A percentile compares a stretch with the other conserved stretches of the same genome.
These are phyloP conservation scores for Carex cristatella DNA, from an alignment of 176 grass and related monocot genomes.

Conservation along the genomic window DNA sequence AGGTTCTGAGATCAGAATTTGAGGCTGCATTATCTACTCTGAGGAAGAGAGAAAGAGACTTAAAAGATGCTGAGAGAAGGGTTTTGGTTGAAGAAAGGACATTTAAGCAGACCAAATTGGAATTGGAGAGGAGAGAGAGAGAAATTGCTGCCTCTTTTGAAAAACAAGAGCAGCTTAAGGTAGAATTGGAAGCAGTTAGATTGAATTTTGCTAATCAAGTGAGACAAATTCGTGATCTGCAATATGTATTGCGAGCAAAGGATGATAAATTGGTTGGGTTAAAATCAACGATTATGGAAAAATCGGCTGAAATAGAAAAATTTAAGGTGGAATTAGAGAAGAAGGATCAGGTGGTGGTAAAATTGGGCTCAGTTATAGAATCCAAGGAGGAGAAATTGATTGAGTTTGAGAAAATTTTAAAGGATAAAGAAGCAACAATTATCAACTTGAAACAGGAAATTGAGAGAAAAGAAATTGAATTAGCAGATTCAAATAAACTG, in stretches of 20 bases:
- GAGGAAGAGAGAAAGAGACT: slow-evolving; percentile 52
- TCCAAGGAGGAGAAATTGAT: slow-evolving; percentile 46
- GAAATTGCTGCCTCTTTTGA: slow-evolving; percentile 47
- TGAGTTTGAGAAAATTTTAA: slow-evolving; percentile 37
- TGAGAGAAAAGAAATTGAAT: slow-evolving; percentile 46
- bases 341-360: slow-evolving; percentile 48
- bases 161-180: slow-evolving; percentile 62
- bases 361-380: slow-evolving; percentile 45
- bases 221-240: slow-evolving; percentile 59
- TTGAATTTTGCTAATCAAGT: slow-evolving; percentile 51
- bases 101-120: slow-evolving; percentile 55
- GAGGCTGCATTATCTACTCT: slow-evolving; percentile 53
- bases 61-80: slow-evolving; percentile 46
- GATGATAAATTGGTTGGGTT: slow-evolving; percentile 42
- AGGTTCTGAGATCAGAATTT: slow-evolving; percentile 61
- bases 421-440: slow-evolving; percentile 45
- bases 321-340: slow-evolving; percentile 51
- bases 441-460: slow-evolving; percentile 38
- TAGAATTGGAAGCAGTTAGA: slow-evolving; percentile 49
- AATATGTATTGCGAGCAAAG: slow-evolving; percentile 48
- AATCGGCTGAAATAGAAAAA: slow-evolving; percentile 55
- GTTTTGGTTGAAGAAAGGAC: slow-evolving; percentile 45
- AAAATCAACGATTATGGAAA: slow-evolving; percentile 45
- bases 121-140: slow-evolving; percentile 52
- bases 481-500: slow-evolving; percentile 49